phyloP scores from a whole-genome alignment of 1,284 basidiomycete species.

The Apiotrichum siamense region DNA sequence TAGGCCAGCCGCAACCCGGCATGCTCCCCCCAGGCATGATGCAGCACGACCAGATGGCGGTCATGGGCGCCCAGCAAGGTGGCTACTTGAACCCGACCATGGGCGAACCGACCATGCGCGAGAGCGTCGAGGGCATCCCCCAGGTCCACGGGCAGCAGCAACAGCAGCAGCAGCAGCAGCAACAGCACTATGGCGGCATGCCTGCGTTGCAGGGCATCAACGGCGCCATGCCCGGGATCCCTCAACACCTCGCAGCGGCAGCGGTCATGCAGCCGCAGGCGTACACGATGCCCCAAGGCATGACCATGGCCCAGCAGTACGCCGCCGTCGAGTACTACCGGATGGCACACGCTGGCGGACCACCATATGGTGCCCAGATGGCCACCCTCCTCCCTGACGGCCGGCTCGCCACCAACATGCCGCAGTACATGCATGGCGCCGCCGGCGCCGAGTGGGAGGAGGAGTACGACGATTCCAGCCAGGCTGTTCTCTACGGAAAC shows the following conservation, averaged over 20 bases:
- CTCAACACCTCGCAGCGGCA: background rate
- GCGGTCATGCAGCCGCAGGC: no score
- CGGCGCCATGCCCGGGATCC: background rate
- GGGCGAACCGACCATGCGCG: conserved; percentile 18
- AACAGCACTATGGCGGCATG: background rate
- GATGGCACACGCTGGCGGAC: background rate
- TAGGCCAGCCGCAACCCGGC: background rate
- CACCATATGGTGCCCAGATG: conserved; percentile 9
- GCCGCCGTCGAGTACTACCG: conserved; percentile 9
- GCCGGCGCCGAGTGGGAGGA: conserved; percentile 24
- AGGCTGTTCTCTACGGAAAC: conserved; percentile 25
- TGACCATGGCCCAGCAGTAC: conserved; percentile 4
- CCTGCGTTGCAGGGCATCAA: background rate
- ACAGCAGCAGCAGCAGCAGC: background rate
- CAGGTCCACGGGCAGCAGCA: conserved; percentile 13
- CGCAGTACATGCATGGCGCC: conserved; percentile 11
- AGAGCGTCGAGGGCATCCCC: conserved; percentile 17
- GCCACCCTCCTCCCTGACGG: conserved; percentile 15
- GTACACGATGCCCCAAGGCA: background rate
- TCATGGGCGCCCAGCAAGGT: background rate
- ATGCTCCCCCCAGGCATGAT: background rate
- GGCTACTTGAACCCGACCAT: background rate
- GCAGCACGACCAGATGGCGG: conserved; percentile 4
- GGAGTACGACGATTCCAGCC: conserved; percentile 17
- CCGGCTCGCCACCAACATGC: conserved; percentile 9